Evolutionary conservation across 1,284 basidiomycete genomes (phyloP).

Genomic region (Cystobasidium pallidum): DNA sequence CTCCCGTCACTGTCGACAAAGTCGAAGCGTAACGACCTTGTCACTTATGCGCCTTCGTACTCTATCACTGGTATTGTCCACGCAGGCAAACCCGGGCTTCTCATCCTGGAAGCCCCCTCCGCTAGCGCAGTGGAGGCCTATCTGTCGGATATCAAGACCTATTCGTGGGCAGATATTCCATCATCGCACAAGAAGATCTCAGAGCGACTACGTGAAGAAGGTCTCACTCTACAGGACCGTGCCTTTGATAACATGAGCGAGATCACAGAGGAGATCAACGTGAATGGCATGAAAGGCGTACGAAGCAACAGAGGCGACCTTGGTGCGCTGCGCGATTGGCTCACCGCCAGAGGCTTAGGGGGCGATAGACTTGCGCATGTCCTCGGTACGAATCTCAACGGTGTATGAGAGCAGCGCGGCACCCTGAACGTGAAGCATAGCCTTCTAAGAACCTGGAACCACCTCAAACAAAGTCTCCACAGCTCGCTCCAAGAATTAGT

Average conservation of each 20-base stretch:
- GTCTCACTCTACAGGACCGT: constrained; percentile 15
- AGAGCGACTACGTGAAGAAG: constrained; percentile 46
- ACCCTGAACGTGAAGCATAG: too few relatives aligned
- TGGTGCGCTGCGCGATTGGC: constrained; percentile 45
- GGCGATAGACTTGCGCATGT: constrained; percentile 46
- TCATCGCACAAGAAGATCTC: constrained; percentile 49
- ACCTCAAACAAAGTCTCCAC: too few relatives aligned
- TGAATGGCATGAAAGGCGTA: constrained; percentile 45
- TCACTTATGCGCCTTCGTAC: constrained; percentile 44
- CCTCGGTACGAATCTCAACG: constrained; percentile 45
- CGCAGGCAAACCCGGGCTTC: constrained; percentile 49
- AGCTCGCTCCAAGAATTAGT: too few relatives aligned
- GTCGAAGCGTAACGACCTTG: constrained; percentile 47
- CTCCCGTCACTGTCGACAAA: constrained; percentile 49
- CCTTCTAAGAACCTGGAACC: too few relatives aligned
- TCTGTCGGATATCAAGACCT: constrained; percentile 45
- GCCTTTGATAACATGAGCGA: constrained; percentile 38
- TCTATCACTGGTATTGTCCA: constrained; percentile 47
- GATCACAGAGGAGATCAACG: constrained; percentile 46
- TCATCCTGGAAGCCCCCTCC: constrained; percentile 46
- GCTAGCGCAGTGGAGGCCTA: constrained; percentile 37
- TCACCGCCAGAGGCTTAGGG: constrained; percentile 45
- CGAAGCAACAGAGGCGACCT: constrained; percentile 48
- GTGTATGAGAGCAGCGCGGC: background rate
- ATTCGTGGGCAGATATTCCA: constrained; percentile 49